Conservation (phyloP, 768 basidiomycete species). For the Lentinula sp. region DNA sequence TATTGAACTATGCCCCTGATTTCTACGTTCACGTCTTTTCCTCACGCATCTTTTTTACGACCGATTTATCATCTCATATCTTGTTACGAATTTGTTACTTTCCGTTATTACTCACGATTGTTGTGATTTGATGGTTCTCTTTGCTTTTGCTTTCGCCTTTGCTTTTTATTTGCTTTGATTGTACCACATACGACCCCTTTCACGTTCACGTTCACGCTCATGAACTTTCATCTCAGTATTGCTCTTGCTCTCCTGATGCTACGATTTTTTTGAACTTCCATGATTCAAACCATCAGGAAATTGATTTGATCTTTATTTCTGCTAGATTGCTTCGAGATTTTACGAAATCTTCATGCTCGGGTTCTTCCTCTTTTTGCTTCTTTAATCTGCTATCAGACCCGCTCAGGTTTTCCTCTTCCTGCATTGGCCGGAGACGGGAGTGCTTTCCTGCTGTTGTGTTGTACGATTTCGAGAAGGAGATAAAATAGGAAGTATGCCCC, state of each 20-base stretch:
- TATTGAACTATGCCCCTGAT: conserved; percentile 5
- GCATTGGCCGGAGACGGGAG: neutral
- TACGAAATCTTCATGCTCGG: neutral
- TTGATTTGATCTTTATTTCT: too few species aligned
- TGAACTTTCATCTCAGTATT: neutral
- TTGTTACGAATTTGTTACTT: neutral
- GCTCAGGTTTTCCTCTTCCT: neutral
- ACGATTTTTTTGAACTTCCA: neutral
- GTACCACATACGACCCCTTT: neutral
- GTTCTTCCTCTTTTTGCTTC: neutral
- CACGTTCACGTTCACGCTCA: conserved; percentile 1
- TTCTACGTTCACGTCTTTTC: neutral
- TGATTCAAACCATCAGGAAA: neutral
- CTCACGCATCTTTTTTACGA: neutral
- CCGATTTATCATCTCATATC: neutral
- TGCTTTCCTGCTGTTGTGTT: conserved; percentile 7
- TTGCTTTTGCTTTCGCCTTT: neutral
- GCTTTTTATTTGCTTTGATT: neutral
- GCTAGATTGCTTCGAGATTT: neutral
- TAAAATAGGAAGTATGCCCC: conserved; percentile 4
- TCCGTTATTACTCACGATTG: neutral
- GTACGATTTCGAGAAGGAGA: neutral
- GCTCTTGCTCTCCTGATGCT: neutral
- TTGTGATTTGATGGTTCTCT: neutral
- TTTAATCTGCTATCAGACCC: neutral